These are phyloP conservation scores for Trypanosomatidae sp. DNA, from an alignment of 208 protist genomes.

Conservation along the genomic window DNA sequence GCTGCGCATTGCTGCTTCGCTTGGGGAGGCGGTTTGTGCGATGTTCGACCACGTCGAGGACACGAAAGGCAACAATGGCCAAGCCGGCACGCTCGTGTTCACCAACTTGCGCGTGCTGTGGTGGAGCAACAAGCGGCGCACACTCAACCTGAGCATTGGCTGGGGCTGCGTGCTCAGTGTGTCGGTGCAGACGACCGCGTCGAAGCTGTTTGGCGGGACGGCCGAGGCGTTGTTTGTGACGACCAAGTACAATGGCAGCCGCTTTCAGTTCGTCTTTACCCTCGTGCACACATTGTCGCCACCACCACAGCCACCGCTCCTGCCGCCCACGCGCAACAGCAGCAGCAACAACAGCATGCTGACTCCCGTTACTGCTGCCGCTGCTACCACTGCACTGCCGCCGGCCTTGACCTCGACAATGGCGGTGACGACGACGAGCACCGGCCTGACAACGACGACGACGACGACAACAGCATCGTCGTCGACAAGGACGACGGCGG, in stretches of 20 bases:
- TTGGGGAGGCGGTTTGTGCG: conserved; percentile 72
- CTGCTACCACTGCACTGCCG: no score
- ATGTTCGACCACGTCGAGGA: conserved; percentile 86
- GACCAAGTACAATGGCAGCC: conserved; percentile 53
- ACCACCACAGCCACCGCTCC: not conserved
- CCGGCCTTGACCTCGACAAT: no score
- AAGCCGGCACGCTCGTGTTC: conserved; percentile 76
- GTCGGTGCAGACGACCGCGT: conserved; percentile 74
- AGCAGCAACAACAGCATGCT: not conserved
- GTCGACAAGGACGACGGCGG: no score
- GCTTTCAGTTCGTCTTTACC: conserved; percentile 96
- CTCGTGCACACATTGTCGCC: conserved; percentile 18
- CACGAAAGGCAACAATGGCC: conserved; percentile 93
- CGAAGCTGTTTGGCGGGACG: conserved; percentile 43
- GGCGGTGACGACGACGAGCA: no score
- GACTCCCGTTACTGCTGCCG: no score
- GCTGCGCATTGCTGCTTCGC: conserved; percentile 37
- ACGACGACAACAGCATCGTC: no score
- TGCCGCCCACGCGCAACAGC: not conserved
- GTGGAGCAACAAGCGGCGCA: conserved; percentile 20
- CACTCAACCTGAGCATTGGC: conserved; percentile 89
- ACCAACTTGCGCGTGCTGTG: conserved; percentile 96
- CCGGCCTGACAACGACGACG: no score
- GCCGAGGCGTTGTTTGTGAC: conserved; percentile 85
- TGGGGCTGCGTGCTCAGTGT: conserved; percentile 83